A percentile compares a stretch with the other conserved stretches of the same genome.
Evolutionary conservation across 2,329 filamentous ascomycete species (phyloP).

Genomic region (Trichoderma hamatum): DNA sequence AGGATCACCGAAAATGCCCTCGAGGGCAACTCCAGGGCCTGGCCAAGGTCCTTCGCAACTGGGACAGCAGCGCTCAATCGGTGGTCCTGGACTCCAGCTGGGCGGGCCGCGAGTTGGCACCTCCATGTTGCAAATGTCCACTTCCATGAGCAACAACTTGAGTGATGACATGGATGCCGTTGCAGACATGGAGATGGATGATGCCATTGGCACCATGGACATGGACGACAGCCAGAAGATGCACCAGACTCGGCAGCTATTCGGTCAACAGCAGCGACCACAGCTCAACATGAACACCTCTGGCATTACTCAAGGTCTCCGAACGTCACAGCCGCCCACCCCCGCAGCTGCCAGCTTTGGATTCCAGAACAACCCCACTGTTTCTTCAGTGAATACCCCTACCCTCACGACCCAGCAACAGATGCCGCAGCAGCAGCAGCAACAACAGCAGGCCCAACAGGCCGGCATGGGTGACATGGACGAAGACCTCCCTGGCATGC

Average conservation of each 20-base stretch:
- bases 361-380: constrained; percentile 90
- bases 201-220: constrained; percentile 69
- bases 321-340: constrained; percentile 83
- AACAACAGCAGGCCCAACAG: constrained; percentile 63
- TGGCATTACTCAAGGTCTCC: constrained; percentile 74
- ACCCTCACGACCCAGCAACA: constrained; percentile 82
- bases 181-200: constrained; percentile 97
- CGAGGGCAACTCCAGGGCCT: constrained; percentile 39
- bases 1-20: constrained; percentile 39
- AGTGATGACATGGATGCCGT: constrained; percentile 77
- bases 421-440: constrained; percentile 64
- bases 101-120: constrained; percentile 36
- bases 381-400: constrained; percentile 95
- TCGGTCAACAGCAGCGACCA: constrained; percentile 65
- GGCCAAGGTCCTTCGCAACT: constrained; percentile 38
- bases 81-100: constrained; percentile 45
- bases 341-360: constrained; percentile 76
- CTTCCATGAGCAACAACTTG: constrained; percentile 46
- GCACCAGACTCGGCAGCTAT: constrained; percentile 70
- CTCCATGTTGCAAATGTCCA: constrained; percentile 45
- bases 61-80: constrained; percentile 40
- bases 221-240: constrained; percentile 65
- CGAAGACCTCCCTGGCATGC: constrained; percentile 68
- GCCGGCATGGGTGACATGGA: constrained; percentile 60
- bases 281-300: constrained; percentile 82